These are phyloP conservation scores for Collybia sordida DNA, from an alignment of 768 basidiomycete genomes.

Conservation along the genomic window DNA sequence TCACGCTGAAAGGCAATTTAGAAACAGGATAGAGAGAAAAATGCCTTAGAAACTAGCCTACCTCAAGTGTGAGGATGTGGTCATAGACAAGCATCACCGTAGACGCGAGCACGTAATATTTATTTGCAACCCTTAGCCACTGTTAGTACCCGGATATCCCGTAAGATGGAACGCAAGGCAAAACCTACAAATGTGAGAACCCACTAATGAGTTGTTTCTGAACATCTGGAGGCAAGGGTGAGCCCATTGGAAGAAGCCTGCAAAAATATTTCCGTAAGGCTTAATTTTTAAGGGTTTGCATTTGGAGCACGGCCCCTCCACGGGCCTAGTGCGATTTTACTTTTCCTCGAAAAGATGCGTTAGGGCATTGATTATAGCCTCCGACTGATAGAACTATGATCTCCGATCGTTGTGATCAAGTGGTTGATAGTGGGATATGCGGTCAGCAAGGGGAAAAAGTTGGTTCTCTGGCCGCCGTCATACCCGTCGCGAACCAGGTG, in stretches of 20 bases:
- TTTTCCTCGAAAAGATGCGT: no score
- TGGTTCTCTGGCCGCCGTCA: no score
- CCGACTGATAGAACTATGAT: no score
- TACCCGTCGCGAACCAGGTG: no score
- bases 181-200: neutral
- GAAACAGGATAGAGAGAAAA: neutral
- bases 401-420: no score
- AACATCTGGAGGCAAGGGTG: neutral
- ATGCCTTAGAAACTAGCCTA: neutral
- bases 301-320: no score
- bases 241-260: no score
- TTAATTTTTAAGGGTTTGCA: neutral
- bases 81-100: slow-evolving; percentile 3
- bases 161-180: neutral
- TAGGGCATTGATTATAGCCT: no score
- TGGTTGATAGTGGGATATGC: no score
- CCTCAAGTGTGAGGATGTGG: slow-evolving; percentile 5
- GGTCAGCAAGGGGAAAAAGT: no score
- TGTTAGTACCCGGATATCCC: neutral
- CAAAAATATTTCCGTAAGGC: neutral
- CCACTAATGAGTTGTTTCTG: neutral
- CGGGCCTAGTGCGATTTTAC: no score
- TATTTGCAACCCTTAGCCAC: neutral
- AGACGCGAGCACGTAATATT: slow-evolving; percentile 2
- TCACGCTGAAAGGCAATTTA: neutral